Evolutionary conservation across 805 yeast genomes (phyloP).

Genomic region (Suhomyces pyralidae): DNA sequence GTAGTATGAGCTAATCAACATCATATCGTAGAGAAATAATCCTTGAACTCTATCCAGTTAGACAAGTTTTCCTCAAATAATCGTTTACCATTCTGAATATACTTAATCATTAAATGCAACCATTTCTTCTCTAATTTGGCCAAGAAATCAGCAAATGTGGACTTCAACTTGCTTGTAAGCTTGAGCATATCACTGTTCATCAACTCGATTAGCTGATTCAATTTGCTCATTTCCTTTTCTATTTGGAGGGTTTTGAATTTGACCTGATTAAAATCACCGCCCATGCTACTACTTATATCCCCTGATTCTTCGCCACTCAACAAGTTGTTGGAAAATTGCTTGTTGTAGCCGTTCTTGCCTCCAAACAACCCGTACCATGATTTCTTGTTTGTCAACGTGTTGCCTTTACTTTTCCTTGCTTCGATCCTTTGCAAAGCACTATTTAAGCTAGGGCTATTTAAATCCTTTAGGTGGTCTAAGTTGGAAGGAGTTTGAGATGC

Average conservation of each 20-base stretch:
- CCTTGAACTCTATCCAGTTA: constrained; percentile 35
- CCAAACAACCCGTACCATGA: constrained; percentile 47
- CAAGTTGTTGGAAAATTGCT: constrained; percentile 9
- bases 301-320: constrained; percentile 11
- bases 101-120: constrained; percentile 35
- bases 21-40: constrained; percentile 4
- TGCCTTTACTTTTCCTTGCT: constrained; percentile 16
- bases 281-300: neutral
- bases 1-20: neutral
- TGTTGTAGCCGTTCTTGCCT: constrained; percentile 32
- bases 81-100: constrained; percentile 32
- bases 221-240: constrained; percentile 41
- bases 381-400: constrained; percentile 19
- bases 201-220: constrained; percentile 47
- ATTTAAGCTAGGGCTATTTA: constrained; percentile 39
- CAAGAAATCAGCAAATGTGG: constrained; percentile 37
- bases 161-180: constrained; percentile 43
- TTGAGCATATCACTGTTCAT: constrained; percentile 42
- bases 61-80: constrained; percentile 29
- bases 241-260: constrained; percentile 32
- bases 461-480: constrained; percentile 27
- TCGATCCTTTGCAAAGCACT: constrained; percentile 34
- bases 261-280: constrained; percentile 12
- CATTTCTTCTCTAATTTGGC: constrained; percentile 40
- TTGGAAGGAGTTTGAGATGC: neutral